Base-by-base conservation (phyloP, 768 basidiomycete genomes). In the Rhodotorula sphaerocarpa region DNA sequence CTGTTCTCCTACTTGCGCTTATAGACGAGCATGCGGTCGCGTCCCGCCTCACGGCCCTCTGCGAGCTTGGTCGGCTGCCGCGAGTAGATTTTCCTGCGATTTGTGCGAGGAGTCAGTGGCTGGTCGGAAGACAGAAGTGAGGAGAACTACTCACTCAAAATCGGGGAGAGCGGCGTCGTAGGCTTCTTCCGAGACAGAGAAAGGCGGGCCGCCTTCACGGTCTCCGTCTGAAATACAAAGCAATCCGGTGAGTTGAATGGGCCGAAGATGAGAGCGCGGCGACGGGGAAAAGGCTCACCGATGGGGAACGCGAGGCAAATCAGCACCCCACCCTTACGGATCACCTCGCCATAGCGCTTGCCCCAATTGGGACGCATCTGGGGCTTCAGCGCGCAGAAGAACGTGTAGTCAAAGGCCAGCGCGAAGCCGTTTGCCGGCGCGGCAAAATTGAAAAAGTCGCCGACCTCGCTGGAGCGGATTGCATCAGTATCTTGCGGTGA, bases 321-420 rank as follows among this genome's bases (percentile, higher is more conserved):
- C 28, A 87, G 79, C 61, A 80, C 79, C 21, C 84, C 85, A 0
- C 84, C 85, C 1, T 81, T 79, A 58, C 82, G 83, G 55, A 84
- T 73, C 21, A 87, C 72, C 21, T 77, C 74, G 3, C 76, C 74
- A 75, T 87, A 83, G 67, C 83, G 78, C 20, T 70, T 66, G 1
- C 80, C 86, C 85, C 85, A 86, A 23, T 78, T 78, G 5, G 66
- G 47, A 16, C 86, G 79, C 4, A 74, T 61, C 5, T 12, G 7
- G 0, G 83, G 85, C 0, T 81, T 82, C 27, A 88, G 82, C 3
- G 86, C 86, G 46, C 84, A 83, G 73, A 88, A 87, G 76, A 87
- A 86, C 81, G 85, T 86, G 71, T 84, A 84, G 72, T 86, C 86
- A 68, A 82, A 84, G 10, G 84, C 75, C 20, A 86, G 72, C 63